These are phyloP conservation scores for Bassia scoparia DNA, from an alignment of 148 eudicot species.

Conservation along the genomic window DNA sequence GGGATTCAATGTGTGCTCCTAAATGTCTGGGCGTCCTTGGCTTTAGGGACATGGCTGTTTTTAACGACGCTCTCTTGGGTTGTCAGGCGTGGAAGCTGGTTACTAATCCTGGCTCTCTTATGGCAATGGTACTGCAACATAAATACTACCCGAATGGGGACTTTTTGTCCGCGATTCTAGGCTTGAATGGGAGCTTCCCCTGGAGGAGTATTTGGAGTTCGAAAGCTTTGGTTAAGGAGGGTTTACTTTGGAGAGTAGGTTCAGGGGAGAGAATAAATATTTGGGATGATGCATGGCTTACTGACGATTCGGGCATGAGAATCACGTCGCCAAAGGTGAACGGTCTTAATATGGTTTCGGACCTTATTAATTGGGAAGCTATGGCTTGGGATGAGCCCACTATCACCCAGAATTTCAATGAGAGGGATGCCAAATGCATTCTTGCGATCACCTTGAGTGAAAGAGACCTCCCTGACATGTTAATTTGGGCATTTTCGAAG, in stretches of 20 bases:
- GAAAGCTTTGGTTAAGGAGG: not conserved
- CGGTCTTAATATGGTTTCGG: not conserved
- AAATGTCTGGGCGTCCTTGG: not conserved
- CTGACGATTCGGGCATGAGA: not conserved
- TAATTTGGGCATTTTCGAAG: not conserved
- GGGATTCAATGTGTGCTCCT: too few species aligned
- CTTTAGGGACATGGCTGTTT: not conserved
- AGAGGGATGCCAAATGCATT: not conserved
- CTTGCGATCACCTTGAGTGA: not conserved
- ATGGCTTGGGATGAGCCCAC: not conserved
- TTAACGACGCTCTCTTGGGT: not conserved
- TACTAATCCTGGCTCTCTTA: not conserved
- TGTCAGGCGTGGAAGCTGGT: not conserved
- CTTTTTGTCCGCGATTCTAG: not conserved
- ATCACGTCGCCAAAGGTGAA: not conserved
- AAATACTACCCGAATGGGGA: not conserved
- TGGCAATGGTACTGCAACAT: not conserved
- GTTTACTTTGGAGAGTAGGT: not conserved
- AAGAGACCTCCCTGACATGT: not conserved
- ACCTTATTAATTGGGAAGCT: not conserved
- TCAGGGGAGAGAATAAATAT: not conserved
- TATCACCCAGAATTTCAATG: not conserved
- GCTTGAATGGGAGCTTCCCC: not conserved
- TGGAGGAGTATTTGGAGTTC: constrained; percentile 8
- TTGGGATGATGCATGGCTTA: not conserved